These are phyloP conservation scores for Trichoderma hamatum DNA, from an alignment of 2,329 filamentous ascomycete species.

Conservation along the genomic window DNA sequence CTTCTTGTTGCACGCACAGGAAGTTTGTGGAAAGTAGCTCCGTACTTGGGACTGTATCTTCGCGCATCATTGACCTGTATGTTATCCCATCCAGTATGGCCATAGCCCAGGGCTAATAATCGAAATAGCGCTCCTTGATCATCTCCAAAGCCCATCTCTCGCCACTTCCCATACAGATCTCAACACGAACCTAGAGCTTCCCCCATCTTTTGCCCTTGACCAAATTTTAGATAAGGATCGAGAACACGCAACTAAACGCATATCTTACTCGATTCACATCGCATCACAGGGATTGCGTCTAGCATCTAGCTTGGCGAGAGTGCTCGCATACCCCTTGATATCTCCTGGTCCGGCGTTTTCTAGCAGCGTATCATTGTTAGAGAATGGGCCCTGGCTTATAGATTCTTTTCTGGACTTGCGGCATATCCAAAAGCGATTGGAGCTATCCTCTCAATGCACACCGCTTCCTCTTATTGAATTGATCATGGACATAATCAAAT, in stretches of 20 bases:
- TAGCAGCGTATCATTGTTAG: slow-evolving; percentile 42
- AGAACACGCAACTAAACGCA: slow-evolving; percentile 34
- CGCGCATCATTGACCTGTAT: slow-evolving; percentile 52
- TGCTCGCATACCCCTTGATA: slow-evolving; percentile 47
- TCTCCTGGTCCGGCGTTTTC: slow-evolving; percentile 40
- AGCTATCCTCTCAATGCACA: slow-evolving; percentile 36
- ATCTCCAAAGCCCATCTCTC: slow-evolving; percentile 40
- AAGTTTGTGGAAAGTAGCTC: slow-evolving; percentile 52
- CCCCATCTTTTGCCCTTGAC: slow-evolving; percentile 44
- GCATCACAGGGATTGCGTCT: slow-evolving; percentile 52
- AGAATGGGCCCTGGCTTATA: slow-evolving; percentile 53
- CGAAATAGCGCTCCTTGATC: slow-evolving; percentile 39
- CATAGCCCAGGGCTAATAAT: neutral
- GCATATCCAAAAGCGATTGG: slow-evolving; percentile 45
- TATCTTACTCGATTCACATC: slow-evolving; percentile 46
- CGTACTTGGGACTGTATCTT: slow-evolving; percentile 52
- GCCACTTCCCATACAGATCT: slow-evolving; percentile 36
- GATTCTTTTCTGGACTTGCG: slow-evolving; percentile 52
- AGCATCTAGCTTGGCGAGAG: slow-evolving; percentile 47
- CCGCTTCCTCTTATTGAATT: slow-evolving; percentile 44
- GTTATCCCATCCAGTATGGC: slow-evolving; percentile 29
- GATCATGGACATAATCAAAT: slow-evolving; percentile 41
- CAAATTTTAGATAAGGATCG: slow-evolving; percentile 39
- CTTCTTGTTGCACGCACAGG: slow-evolving; percentile 48
- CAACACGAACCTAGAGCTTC: slow-evolving; percentile 41